These are phyloP conservation scores for Microcyclospora pomicola DNA, from an alignment of 2,329 filamentous ascomycete species.

Conservation along the genomic window DNA sequence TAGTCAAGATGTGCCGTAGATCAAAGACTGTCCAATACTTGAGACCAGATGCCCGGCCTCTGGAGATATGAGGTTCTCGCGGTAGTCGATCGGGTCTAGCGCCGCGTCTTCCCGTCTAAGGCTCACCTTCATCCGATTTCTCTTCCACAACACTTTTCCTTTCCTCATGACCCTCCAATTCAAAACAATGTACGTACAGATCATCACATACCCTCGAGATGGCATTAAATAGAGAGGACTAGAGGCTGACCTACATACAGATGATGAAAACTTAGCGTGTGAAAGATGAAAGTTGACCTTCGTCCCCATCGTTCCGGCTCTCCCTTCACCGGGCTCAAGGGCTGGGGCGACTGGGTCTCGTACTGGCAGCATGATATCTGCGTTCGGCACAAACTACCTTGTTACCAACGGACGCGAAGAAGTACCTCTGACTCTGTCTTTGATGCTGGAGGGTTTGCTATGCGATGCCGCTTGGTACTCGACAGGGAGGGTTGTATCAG, in stretches of 20 bases:
- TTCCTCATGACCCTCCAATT: slow-evolving; percentile 88
- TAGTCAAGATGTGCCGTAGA: not conserved
- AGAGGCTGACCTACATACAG: slow-evolving; percentile 32
- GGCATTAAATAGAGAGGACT: too few species aligned
- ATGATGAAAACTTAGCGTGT: slow-evolving; percentile 99
- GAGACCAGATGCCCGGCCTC: not conserved
- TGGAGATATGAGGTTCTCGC: not conserved
- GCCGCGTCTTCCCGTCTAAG: not conserved
- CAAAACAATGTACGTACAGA: slow-evolving; percentile 73
- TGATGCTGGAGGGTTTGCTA: slow-evolving; percentile 2
- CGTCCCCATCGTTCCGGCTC: slow-evolving; percentile 55
- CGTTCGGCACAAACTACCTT: slow-evolving; percentile 98
- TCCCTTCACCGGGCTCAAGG: slow-evolving; percentile 81
- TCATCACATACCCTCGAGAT: not conserved
- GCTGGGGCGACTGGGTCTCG: slow-evolving; percentile 75
- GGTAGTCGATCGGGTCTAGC: not conserved
- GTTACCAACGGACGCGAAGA: slow-evolving; percentile 96
- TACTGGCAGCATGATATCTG: slow-evolving; percentile 75
- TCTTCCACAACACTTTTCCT: slow-evolving; percentile 30
- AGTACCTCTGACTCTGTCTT: slow-evolving; percentile 75
- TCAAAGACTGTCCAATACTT: not conserved
- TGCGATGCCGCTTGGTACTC: not conserved
- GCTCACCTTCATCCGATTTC: slow-evolving; percentile 2
- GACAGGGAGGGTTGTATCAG: not conserved
- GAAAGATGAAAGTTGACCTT: slow-evolving; percentile 66